Evolutionary conservation across 1,139 yeast species (phyloP).

Genomic region (Magnusiomyces tetraspermus): DNA sequence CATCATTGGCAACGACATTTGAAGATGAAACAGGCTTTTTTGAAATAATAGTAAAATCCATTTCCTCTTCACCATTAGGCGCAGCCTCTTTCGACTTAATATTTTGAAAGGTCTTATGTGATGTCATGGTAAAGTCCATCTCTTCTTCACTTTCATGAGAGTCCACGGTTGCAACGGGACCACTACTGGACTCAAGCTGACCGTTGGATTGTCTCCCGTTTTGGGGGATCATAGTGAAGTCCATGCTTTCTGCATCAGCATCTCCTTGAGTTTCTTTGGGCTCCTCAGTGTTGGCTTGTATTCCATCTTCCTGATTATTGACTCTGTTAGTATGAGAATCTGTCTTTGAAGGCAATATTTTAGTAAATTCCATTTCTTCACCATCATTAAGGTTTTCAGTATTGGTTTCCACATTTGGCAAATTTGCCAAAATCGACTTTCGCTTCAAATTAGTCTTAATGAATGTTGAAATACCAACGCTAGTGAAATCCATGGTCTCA

Average conservation of each 20-base stretch:
- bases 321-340: background rate
- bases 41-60: constrained; percentile 15
- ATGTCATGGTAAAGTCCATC: background rate
- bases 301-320: no score
- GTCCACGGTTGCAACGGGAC: background rate
- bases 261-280: constrained; percentile 13
- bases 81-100: background rate
- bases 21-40: background rate
- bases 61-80: constrained; percentile 15
- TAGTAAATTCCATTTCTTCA: background rate
- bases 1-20: constrained; percentile 6
- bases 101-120: no score
- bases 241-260: constrained; percentile 14
- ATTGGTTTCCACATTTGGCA: background rate
- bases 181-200: no score
- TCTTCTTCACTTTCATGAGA: background rate
- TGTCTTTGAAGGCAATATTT: background rate
- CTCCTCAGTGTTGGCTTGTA: no score
- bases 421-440: background rate
- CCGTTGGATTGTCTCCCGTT: background rate
- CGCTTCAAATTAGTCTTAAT: background rate
- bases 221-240: constrained; percentile 8
- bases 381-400: background rate
- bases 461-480: background rate
- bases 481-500: background rate